Percentiles rank a stretch among this genome's conserved stretches.
Conservation (phyloP, 177 flowering plant genomes). For the Vitis hybrid region DNA sequence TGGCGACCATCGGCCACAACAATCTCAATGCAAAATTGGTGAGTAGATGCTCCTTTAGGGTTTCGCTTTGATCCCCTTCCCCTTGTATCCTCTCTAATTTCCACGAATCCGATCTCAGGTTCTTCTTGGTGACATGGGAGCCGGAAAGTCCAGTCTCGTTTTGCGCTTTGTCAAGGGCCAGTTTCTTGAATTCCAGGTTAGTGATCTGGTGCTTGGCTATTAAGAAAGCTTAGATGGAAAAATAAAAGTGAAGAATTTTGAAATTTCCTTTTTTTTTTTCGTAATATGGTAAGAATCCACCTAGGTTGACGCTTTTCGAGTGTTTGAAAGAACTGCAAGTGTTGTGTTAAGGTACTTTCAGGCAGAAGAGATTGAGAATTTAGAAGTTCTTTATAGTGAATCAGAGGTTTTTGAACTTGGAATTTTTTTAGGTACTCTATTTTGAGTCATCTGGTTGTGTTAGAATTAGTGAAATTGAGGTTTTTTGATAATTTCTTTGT, state of each 20-base stretch:
- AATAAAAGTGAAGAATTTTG: not conserved
- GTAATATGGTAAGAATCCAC: too few relatives aligned
- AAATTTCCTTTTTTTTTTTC: not conserved
- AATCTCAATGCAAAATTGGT: conserved; percentile 68
- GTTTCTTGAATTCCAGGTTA: conserved; percentile 74
- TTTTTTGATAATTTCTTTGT: not conserved
- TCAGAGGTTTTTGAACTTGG: not conserved
- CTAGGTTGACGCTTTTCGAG: too few relatives aligned
- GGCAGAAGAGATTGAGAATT: too few relatives aligned
- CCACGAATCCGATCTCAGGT: conserved; percentile 42
- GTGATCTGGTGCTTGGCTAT: too few relatives aligned
- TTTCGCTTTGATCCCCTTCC: conserved; percentile 6
- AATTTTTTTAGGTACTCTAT: not conserved
- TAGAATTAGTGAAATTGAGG: too few relatives aligned
- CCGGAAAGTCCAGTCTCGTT: conserved; percentile 84
- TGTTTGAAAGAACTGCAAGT: too few relatives aligned
- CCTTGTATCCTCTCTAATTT: not conserved
- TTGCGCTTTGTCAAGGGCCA: conserved; percentile 83
- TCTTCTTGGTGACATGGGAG: conserved; percentile 82
- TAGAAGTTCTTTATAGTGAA: too few relatives aligned
- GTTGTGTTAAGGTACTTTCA: too few relatives aligned
- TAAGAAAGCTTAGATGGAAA: too few relatives aligned
- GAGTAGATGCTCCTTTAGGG: conserved; percentile 19
- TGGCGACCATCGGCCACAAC: conserved; percentile 52
- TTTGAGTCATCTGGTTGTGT: not conserved